Base-by-base conservation (phyloP, 306 rosid species). In the Rosa persica region DNA sequence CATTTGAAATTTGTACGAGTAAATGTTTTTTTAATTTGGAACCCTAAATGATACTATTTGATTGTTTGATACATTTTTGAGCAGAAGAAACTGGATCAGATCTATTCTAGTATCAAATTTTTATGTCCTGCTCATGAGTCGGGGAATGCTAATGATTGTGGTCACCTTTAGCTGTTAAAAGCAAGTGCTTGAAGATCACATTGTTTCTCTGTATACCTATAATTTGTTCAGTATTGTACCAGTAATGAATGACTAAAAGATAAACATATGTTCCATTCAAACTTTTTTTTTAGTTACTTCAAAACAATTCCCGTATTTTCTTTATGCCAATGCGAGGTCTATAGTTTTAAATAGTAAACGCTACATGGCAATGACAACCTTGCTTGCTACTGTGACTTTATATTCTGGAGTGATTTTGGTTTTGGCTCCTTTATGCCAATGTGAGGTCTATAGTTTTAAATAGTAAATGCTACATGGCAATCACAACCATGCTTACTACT, bases 391-490 rank as follows among this genome's bases (percentile, higher is more conserved):
- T 57, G 47, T 80, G 38, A 47, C 64, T 25, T 78, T 73, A 47
- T 51, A 75, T 72, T 75, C 20, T 22, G 19, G 47, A 80, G 76
- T 55, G 38, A 55, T 82, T 79, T 74, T 75, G 62, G 69, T 47
- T 46, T 62, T 27, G 39, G 20, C 20, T 30, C 42, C 66, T 60
- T 22, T 27, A 30, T 30, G 73, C 57, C 57, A 17, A 51, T 51
- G 9, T 3, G 44, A 19, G 13, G 13, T 39, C 23, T 73, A 17
- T 49, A 13, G 49, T 73, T 38, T 9, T 73, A 13, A n/a, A 4
- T 13, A 11, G 19, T 25, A 0, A 34, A 44, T 23, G 6, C 74
- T 70, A 62, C 67, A 25, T 54, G 67, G 67, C 49, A 22, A 72
- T 61, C 81, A 23, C 46, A 73, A 48, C 61, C 57, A 38, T 76